Conservation (phyloP, 441 rosid genomes). For the Populus trichocarpa region DNA sequence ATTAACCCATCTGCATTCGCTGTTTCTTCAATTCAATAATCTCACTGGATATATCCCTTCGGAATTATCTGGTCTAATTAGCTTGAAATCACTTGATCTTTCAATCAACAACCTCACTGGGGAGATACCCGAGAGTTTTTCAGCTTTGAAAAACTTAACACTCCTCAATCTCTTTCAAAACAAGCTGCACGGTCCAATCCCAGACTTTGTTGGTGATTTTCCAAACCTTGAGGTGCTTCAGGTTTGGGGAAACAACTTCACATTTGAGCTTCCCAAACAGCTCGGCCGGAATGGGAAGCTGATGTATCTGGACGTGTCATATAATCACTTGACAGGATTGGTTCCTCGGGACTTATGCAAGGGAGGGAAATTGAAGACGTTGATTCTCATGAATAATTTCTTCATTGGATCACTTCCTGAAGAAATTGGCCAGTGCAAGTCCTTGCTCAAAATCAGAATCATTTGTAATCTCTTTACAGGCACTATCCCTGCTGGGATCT, state of each 20-base stretch:
- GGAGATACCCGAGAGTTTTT: constrained; percentile 64
- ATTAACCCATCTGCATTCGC: constrained; percentile 44
- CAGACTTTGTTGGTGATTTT: constrained; percentile 59
- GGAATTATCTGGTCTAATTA: constrained; percentile 52
- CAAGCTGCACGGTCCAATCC: constrained; percentile 57
- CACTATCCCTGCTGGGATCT: constrained; percentile 64
- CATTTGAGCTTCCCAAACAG: constrained; percentile 51
- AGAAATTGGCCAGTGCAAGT: constrained; percentile 61
- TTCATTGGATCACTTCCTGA: constrained; percentile 70
- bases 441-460: constrained; percentile 51
- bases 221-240: constrained; percentile 62
- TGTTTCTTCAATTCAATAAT: constrained; percentile 74
- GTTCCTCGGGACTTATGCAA: constrained; percentile 66
- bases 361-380: constrained; percentile 45
- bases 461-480: constrained; percentile 54
- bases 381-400: constrained; percentile 62
- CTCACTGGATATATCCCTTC: constrained; percentile 68
- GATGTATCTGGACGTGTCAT: constrained; percentile 48
- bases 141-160: constrained; percentile 40
- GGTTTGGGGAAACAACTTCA: constrained; percentile 80
- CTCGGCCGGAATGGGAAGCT: constrained; percentile 70
- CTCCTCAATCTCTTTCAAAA: constrained; percentile 62
- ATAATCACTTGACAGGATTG: constrained; percentile 66
- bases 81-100: constrained; percentile 67
- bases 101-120: constrained; percentile 63